These are phyloP conservation scores for Xylariomycetidae sp. DNA, from an alignment of 2,329 filamentous ascomycete genomes.

Conservation along the genomic window DNA sequence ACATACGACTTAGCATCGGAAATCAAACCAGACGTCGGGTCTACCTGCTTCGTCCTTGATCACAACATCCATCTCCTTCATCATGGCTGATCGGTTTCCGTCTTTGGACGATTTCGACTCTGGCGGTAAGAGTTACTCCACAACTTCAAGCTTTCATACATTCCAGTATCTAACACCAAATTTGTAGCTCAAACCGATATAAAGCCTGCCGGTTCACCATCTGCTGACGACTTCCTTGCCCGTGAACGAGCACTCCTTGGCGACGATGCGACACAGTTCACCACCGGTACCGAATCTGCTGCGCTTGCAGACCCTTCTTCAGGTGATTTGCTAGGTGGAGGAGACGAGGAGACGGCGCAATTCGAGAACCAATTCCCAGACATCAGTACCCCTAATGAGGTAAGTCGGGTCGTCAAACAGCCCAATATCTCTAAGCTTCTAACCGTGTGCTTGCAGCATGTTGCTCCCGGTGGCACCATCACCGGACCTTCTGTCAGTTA, in stretches of 20 bases:
- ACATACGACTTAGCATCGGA: no score
- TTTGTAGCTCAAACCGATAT: constrained; percentile 68
- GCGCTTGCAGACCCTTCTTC: constrained; percentile 60
- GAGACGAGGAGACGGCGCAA: constrained; percentile 35
- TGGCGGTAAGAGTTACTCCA: constrained; percentile 44
- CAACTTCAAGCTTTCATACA: neutral
- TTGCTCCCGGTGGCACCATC: constrained; percentile 73
- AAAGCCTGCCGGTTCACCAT: constrained; percentile 53
- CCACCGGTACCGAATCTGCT: constrained; percentile 66
- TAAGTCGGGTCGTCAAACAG: constrained; percentile 31
- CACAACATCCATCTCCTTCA: constrained; percentile 15
- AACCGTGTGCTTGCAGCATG: constrained; percentile 44
- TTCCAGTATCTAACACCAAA: no score
- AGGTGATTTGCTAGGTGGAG: constrained; percentile 67
- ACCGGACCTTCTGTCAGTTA: constrained; percentile 66
- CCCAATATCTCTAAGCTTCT: constrained; percentile 1
- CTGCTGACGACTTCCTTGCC: constrained; percentile 79
- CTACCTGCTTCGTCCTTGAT: no score
- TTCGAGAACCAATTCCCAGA: constrained; percentile 93
- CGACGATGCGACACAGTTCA: constrained; percentile 89
- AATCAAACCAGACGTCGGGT: no score
- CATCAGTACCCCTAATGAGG: constrained; percentile 64
- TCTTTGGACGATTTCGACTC: constrained; percentile 75
- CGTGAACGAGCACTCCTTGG: constrained; percentile 87
- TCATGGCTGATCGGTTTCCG: constrained; percentile 75